These are phyloP conservation scores for Phytopythium chamaehyphon DNA, from an alignment of 352 stramenopile genomes.

Conservation along the genomic window DNA sequence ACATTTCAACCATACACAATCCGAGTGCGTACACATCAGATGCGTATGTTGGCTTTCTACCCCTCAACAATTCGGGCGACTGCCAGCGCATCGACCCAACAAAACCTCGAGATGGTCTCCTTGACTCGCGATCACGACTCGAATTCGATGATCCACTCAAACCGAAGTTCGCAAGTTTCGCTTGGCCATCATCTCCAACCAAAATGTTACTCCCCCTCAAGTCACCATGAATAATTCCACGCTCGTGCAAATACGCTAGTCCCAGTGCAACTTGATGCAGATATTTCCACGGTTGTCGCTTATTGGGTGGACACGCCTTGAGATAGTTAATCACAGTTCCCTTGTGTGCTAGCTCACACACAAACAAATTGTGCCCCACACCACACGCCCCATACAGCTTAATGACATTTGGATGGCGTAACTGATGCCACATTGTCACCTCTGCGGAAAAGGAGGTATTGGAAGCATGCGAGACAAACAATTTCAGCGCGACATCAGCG, in stretches of 20 bases:
- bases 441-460: background rate
- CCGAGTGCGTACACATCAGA: too few relatives aligned
- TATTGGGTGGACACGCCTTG: too few relatives aligned
- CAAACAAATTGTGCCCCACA: conserved; percentile 7
- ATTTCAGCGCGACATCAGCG: too few relatives aligned
- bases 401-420: conserved; percentile 16
- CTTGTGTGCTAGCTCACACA: conserved; percentile 9
- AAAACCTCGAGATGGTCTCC: too few relatives aligned
- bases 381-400: conserved; percentile 14
- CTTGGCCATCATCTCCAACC: conserved; percentile 10
- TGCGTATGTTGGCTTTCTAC: too few relatives aligned
- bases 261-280: conserved; percentile 11
- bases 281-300: conserved; percentile 2
- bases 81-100: too few relatives aligned
- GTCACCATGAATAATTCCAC: conserved; percentile 14
- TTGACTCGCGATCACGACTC: too few relatives aligned
- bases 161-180: too few relatives aligned
- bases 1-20: too few relatives aligned
- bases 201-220: conserved; percentile 27
- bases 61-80: too few relatives aligned
- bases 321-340: conserved; percentile 6
- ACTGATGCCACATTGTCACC: background rate
- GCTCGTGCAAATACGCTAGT: conserved; percentile 7
- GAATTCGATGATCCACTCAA: too few relatives aligned
- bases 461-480: too few relatives aligned